Evolutionary conservation across 1,139 yeast genomes (phyloP), one percentile per base, ranked within the genome.

Genomic region (Hemisphaericaspora lyxosophila): DNA sequence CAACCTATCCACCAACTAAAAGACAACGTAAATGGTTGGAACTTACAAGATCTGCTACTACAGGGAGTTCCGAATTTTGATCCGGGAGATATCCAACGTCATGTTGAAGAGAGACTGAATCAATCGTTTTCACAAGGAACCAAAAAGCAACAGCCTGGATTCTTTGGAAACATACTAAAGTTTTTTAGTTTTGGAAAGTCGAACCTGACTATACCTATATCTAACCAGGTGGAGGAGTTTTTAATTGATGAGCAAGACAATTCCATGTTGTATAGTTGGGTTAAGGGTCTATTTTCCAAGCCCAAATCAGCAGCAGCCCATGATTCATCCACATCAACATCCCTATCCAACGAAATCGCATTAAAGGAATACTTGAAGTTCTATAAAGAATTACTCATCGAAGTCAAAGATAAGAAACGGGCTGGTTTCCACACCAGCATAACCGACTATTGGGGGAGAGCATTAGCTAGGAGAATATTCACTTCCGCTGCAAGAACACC

Each of bases 391-490:
- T 55, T 82, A n/a, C 78, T 78, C 44, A 61, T 70, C 26, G 78
- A 77, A 44, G 74, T 72, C 1, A 62, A 76, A 33, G 59, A 73
- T 8, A 80, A 81, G 47, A 75, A 70, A 43, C 40, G 55, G 7
- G 66, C 70, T 1, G 87, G 87, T 1, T 79, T 70, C 45, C 70
- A 71, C 14, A 61, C 82, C 1, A 76, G 86, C 0, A 64, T 82
- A 26, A 78, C 85, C 2, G 89, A 83, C 53, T 74, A 81, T 41
- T 80, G 83, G 82, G 87, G 86, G 0, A 64, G 82, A 44, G 83
- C 85, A 1, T 56, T 83, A 24, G 65, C 80, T 2, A 62, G 70
- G 44, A 62, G 62, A 26, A 62, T 78, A 23, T 78, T 75, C 39
- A 63, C 70, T 2, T 55, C 62, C 8, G 40, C 54, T 8, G 60